Evolutionary conservation across 2,329 filamentous ascomycete genomes (phyloP).

Genomic region (Penicillium hordei): DNA sequence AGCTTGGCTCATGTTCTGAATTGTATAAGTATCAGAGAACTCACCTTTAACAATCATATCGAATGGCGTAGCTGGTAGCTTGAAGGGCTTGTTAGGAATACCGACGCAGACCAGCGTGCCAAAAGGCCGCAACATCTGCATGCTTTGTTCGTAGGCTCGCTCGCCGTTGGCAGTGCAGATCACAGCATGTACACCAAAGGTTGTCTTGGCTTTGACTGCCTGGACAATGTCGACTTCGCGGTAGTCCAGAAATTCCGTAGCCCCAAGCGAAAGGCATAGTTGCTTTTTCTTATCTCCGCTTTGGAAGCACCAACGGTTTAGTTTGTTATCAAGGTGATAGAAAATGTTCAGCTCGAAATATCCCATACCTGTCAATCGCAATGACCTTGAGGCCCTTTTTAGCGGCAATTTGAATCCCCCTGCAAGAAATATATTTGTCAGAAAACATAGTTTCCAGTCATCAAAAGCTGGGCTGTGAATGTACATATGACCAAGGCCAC

Average conservation of each 20-base stretch:
- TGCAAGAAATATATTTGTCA: conserved; percentile 7
- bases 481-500: conserved; percentile 43
- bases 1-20: background rate
- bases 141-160: conserved; percentile 46
- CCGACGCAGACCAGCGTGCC: conserved; percentile 52
- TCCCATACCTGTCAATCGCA: conserved; percentile 38
- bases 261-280: conserved; percentile 36
- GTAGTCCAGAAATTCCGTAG: conserved; percentile 37
- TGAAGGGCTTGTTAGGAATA: conserved; percentile 45
- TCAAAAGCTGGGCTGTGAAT: background rate
- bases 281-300: conserved; percentile 38
- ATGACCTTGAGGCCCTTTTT: conserved; percentile 40
- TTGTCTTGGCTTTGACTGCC: conserved; percentile 42
- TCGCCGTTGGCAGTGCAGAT: conserved; percentile 51
- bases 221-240: conserved; percentile 40
- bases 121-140: conserved; percentile 46
- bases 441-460: background rate
- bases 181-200: conserved; percentile 48
- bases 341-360: background rate
- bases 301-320: background rate
- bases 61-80: conserved; percentile 48
- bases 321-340: background rate
- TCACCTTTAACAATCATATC: conserved; percentile 49
- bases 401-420: conserved; percentile 40
- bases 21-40: background rate